Base-by-base conservation (phyloP, 2,329 filamentous ascomycete species). In the Pyricularia sp. region DNA sequence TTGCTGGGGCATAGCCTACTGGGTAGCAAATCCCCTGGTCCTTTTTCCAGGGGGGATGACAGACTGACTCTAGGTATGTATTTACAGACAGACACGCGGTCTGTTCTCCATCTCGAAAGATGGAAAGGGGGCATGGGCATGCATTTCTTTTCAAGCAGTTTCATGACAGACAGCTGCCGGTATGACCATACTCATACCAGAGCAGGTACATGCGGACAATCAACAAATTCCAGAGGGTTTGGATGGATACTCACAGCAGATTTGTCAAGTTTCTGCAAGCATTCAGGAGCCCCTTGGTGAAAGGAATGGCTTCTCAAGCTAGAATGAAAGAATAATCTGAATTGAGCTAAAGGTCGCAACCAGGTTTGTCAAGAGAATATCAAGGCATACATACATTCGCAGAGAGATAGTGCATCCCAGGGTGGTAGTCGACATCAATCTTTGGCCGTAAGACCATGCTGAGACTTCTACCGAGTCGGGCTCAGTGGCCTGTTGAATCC, bases 401-500 rank as follows among this genome's bases (percentile, higher is more conserved):
- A 55, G 42, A n/a, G 20, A 55, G 42, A 17, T 55, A 9, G n/a
- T 9, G 20, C 17, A 55, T 9, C 42, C 42, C 20, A 10, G 11
- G 42, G 20, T 55, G 14, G 42, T n/a, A n/a, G 20, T n/a, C 11
- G 17, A n/a, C 20, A n/a, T 55, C 42, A 55, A n/a, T 12, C 17
- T n/a, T 55, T 55, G 20, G 9, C n/a, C 26, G 23, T 12, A 28
- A 36, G 33, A 28, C 26, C 25, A 26, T 30, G 12, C 23, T 55
- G 23, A 23, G 28, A 26, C 25, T 17, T 25, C 36, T 73, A 83
- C 66, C 82, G 74, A 25, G 78, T 77, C 25, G 88, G 88, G 78
- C 89, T 91, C 68, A 94, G 80, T 64, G 92, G 91, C 74, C 92
- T 81, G 77, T 94, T 95, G 82, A 95, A 95, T 6, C 92, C 92